phyloP scores from a whole-genome alignment of 257 asterid genomes.

The Craterostigma plantagineum region DNA sequence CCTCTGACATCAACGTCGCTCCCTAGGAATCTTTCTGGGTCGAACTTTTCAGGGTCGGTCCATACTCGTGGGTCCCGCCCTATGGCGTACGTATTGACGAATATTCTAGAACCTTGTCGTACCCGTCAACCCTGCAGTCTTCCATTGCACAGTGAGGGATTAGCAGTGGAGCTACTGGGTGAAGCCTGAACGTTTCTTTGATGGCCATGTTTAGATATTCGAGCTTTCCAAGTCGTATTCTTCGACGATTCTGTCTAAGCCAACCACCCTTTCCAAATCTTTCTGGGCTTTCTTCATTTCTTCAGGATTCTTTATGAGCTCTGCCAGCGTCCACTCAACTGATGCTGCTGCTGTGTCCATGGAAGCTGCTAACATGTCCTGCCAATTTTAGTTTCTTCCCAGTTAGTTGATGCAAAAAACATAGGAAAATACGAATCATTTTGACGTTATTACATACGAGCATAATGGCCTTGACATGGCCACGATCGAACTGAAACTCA shows the following conservation, averaged over 20 bases:
- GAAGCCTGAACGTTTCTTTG: conserved; percentile 20
- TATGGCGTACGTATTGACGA: conserved; percentile 18
- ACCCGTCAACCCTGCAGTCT: conserved; percentile 15
- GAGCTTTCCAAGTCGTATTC: conserved; percentile 15
- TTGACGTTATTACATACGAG: not conserved
- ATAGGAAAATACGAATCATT: too few relatives aligned
- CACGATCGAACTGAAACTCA: conserved; percentile 19
- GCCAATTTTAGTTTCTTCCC: not conserved
- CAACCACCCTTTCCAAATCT: conserved; percentile 12
- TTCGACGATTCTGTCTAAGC: conserved; percentile 10
- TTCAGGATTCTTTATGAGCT: conserved; percentile 15
- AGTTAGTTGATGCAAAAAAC: too few relatives aligned
- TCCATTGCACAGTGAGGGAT: conserved; percentile 19
- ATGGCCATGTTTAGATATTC: conserved; percentile 14
- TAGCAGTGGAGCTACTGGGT: conserved; percentile 15
- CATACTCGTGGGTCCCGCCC: conserved; percentile 19
- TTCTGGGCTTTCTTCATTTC: conserved; percentile 16
- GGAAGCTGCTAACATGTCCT: conserved; percentile 20
- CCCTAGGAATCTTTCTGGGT: conserved; percentile 16
- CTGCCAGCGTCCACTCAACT: conserved; percentile 16
- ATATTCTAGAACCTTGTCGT: conserved; percentile 7
- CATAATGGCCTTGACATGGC: conserved; percentile 19
- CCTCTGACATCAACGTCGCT: conserved; percentile 11
- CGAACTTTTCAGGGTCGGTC: conserved; percentile 12
- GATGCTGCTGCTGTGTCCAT: conserved; percentile 16